Conservation (phyloP, 2,329 filamentous ascomycete genomes). For the Graphiopsis chlorocephala region DNA sequence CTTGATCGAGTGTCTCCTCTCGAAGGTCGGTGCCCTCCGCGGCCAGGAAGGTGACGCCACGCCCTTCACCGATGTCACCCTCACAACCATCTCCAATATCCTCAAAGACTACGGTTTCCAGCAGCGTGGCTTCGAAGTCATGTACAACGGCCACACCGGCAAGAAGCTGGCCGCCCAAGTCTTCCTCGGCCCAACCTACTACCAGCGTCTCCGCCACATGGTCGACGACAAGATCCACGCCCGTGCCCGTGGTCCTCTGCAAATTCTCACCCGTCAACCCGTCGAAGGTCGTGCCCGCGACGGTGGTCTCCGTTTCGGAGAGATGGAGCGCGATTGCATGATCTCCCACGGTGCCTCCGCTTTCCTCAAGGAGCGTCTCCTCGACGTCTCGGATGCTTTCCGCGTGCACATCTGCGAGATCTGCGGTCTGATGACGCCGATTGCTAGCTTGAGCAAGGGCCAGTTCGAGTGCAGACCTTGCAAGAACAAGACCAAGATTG, state of each 20-base stretch:
- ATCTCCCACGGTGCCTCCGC: constrained; percentile 98
- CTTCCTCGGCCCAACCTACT: constrained; percentile 97
- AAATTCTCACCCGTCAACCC: constrained; percentile 95
- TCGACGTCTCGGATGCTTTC: constrained; percentile 97
- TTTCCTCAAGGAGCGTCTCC: constrained; percentile 95
- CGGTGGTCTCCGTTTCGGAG: constrained; percentile 97
- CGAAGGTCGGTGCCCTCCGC: constrained; percentile 89
- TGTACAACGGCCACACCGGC: constrained; percentile 98
- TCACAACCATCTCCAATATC: constrained; percentile 85
- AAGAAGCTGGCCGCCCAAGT: constrained; percentile 90
- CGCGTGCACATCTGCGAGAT: constrained; percentile 98
- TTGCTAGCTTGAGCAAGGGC: constrained; percentile 95
- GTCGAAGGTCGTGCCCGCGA: constrained; percentile 98
- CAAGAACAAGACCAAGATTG: constrained; percentile 99
- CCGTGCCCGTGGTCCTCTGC: constrained; percentile 91
- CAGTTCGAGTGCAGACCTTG: constrained; percentile 96
- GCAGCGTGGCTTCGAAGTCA: constrained; percentile 93
- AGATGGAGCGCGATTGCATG: constrained; percentile 99
- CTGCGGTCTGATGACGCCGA: constrained; percentile 97
- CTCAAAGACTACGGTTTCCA: constrained; percentile 90
- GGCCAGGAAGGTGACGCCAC: constrained; percentile 97
- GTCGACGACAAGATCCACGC: constrained; percentile 99
- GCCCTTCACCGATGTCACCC: constrained; percentile 95
- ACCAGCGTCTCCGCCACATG: constrained; percentile 98
- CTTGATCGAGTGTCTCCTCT: constrained; percentile 97